Base-by-base conservation (phyloP, 257 asterid species). In the Linaria vulgaris region DNA sequence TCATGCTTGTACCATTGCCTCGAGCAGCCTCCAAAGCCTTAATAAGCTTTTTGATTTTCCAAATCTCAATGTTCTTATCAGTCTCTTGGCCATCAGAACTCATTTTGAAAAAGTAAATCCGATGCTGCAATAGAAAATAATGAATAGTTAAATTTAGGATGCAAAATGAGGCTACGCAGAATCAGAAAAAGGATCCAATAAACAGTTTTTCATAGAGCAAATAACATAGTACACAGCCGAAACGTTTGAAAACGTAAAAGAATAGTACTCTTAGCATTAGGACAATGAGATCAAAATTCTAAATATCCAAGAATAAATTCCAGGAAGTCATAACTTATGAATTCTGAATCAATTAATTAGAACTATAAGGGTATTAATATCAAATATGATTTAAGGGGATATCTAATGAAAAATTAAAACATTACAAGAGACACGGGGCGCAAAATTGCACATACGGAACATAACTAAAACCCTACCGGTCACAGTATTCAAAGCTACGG, bases 1-100 rank as follows among this genome's bases (percentile, higher is more conserved):
- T 76, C 81, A 76, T 76, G 48, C 81, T 76, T 60, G 81, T 76
- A 27, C 82, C 82, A 69, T 77, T 77, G 63, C 82, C 82, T 19
- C 78, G 70, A 25, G 82, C 82, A 69, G 78, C 76, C 69, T 72
- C 78, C 56, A 76, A 49, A 41, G 73, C 78, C 69, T 76, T 76
- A 27, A 72, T 69, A 20, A 77, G 78, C 66, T 77, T 77, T 70
- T 77, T 77, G 41, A 77, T 72, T 64, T 77, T 77, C 82, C 82
- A 72, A 25, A 77, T 77, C 68, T 77, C 80, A 9, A 70, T 71
- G 65, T 71, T 75, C 68, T 70, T 71, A 66, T 75, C 80, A 12
- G 54, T 75, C 61, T 77, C 78, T 0, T 72, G 78, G 59, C 73
- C 67, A 14, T 69, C 82, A 21, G 64, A 37, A 69, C 63, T 72